Base-by-base conservation (phyloP, 768 basidiomycete genomes). In the Boletus bicolor region DNA sequence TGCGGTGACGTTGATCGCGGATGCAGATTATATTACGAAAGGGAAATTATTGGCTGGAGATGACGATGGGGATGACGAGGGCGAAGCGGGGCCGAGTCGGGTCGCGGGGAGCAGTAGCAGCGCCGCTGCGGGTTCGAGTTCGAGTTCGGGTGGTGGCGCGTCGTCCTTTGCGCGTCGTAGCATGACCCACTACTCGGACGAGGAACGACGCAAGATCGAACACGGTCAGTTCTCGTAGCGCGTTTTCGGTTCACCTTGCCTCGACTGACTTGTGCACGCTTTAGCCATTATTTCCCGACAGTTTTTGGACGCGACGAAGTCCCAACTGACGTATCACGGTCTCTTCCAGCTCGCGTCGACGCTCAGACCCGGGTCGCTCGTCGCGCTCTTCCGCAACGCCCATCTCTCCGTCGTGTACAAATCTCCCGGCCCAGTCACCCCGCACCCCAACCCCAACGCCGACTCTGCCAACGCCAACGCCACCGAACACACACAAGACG, bases 301-400 rank as follows among this genome's bases (percentile, higher is more conserved):
- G 11, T 92, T 90, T 70, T 76, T 97, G 46, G 80, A 89, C 51
- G 72, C 72, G 17, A 86, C 89, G 0, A 79, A 82, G 56, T 91
- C 91, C 2, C 94, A 97, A 65, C 70, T 96, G 53, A 95, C 93
- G 0, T 95, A 95, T 64, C 80, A 91, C 51, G 93, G 93, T 0
- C 79, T 95, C 35, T 93, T 94, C 69, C 81, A 85, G 36, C 83
- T 95, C 47, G 86, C 87, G 0, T 68, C 76, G 7, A 62, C 69
- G 4, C 65, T 82, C 34, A 52, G 70, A 14, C 75, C 78, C 0
- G 79, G 82, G 3, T 76, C 82, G 2, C 82, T 94, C 52, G 86
- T 88, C n/a, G 93, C 93, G 0, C 82, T 95, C 57, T 96, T 94
- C 78, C 84, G 94, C 50, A 92, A 84, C 71, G 93, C 91, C 0